Conservation (phyloP, 345 rosid genomes). For the Populus tremula region DNA sequence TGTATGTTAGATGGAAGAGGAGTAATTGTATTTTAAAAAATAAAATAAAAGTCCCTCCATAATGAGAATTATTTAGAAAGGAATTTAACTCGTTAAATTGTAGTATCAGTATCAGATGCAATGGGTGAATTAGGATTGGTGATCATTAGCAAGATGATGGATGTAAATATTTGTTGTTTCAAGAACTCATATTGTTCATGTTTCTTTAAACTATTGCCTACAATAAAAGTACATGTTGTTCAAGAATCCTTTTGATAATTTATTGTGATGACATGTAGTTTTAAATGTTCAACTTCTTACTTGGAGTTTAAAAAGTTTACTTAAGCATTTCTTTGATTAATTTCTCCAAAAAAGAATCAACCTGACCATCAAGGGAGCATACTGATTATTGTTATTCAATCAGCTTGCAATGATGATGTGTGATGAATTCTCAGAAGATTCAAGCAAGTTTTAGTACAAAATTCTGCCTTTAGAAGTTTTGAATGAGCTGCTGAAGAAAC, state of each 20-base stretch:
- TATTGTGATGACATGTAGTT: conserved; percentile 2
- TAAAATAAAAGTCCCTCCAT: not conserved
- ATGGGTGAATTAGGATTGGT: not conserved
- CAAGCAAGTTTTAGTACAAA: conserved; percentile 44
- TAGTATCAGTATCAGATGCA: not conserved
- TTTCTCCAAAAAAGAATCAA: conserved; percentile 20
- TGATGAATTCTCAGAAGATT: conserved; percentile 64
- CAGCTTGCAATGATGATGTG: conserved; percentile 97
- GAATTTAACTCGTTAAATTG: not conserved
- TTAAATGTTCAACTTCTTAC: not conserved
- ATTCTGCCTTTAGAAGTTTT: conserved; percentile 38
- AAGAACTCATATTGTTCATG: not conserved
- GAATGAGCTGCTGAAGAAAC: conserved; percentile 31
- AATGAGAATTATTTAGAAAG: not conserved
- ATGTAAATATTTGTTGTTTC: not conserved
- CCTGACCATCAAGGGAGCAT: conserved; percentile 18
- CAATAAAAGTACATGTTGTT: no score
- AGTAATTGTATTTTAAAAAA: no score
- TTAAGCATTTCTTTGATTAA: conserved; percentile 3
- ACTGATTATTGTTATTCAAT: conserved; percentile 60
- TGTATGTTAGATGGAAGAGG: no score
- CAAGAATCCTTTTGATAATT: not conserved
- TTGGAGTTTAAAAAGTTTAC: not conserved
- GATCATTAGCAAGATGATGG: not conserved
- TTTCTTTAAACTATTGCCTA: not conserved